Percentiles rank a stretch among this genome's conserved stretches.
Conservation (phyloP, 805 yeast species). For the Saturnispora galanensis region DNA sequence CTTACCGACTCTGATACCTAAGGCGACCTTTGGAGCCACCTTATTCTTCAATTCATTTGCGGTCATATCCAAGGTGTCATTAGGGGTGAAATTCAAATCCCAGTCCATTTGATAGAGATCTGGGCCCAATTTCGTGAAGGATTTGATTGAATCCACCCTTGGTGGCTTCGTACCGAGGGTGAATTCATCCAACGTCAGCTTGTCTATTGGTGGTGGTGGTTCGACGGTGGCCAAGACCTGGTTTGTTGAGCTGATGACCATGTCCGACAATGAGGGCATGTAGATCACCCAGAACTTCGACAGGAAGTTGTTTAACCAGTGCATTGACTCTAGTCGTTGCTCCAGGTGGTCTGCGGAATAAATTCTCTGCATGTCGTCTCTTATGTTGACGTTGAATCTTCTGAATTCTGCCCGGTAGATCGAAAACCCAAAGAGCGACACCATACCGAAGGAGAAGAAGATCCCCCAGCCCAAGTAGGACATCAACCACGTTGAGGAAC, state of each 20-base stretch:
- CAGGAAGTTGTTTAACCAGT: constrained; percentile 70
- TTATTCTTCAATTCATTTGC: constrained; percentile 59
- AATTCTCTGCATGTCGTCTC: constrained; percentile 67
- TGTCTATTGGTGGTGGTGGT: constrained; percentile 78
- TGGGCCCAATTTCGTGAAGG: constrained; percentile 60
- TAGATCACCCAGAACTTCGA: constrained; percentile 81
- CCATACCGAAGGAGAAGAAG: constrained; percentile 44
- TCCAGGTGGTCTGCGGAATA: constrained; percentile 56
- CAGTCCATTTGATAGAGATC: constrained; percentile 75
- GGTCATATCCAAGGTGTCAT: constrained; percentile 78
- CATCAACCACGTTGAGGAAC: constrained; percentile 60
- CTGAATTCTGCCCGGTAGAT: constrained; percentile 66
- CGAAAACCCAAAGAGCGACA: constrained; percentile 51
- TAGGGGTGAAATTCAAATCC: constrained; percentile 74
- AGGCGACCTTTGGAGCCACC: constrained; percentile 69
- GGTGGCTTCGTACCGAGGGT: constrained; percentile 80
- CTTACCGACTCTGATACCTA: constrained; percentile 75
- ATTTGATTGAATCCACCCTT: constrained; percentile 56
- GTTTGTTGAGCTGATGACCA: constrained; percentile 62
- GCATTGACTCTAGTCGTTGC: constrained; percentile 59
- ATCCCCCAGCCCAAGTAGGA: constrained; percentile 59
- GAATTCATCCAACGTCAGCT: constrained; percentile 62
- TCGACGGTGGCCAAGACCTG: constrained; percentile 58
- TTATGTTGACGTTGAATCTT: constrained; percentile 61
- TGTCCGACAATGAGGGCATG: constrained; percentile 76